Evolutionary conservation across 2,329 filamentous ascomycete species (phyloP).

Genomic region (Zalaria sp.): DNA sequence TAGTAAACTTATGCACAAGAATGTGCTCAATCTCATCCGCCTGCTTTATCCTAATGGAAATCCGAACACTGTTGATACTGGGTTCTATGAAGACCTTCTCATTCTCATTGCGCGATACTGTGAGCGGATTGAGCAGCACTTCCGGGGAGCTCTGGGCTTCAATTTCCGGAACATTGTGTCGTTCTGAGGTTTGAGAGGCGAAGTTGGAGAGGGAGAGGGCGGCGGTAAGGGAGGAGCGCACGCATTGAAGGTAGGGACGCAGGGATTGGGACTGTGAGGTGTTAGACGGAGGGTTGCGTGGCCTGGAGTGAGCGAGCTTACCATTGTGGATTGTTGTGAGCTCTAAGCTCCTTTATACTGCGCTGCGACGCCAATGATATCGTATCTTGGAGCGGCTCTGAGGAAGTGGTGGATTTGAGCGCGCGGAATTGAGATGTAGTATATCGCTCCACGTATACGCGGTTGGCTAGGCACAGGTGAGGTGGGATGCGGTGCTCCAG

Average conservation of each 20-base stretch:
- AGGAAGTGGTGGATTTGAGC: no score
- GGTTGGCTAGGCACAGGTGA: no score
- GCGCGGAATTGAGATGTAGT: no score
- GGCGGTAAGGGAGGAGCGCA: slow-evolving; percentile 84
- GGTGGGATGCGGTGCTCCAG: no score
- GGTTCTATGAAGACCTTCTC: slow-evolving; percentile 94
- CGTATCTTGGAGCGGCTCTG: no score
- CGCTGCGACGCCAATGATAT: no score
- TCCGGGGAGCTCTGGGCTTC: slow-evolving; percentile 89
- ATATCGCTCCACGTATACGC: no score
- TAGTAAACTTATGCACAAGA: slow-evolving; percentile 93
- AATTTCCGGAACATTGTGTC: slow-evolving; percentile 96
- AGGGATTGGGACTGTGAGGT: slow-evolving; percentile 75
- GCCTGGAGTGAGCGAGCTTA: no score
- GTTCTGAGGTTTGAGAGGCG: slow-evolving; percentile 87
- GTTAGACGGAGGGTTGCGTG: no score
- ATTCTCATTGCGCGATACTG: slow-evolving; percentile 88
- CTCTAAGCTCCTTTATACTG: no score
- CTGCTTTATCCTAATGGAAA: slow-evolving; percentile 99
- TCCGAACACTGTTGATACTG: slow-evolving; percentile 88
- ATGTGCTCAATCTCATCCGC: slow-evolving; percentile 98
- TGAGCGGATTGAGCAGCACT: slow-evolving; percentile 81
- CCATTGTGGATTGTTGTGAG: no score
- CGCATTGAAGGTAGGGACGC: slow-evolving; percentile 89
- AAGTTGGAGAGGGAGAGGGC: slow-evolving; percentile 94